Evolutionary conservation across 768 basidiomycete species (phyloP).

Genomic region (Tylopilus plumbeoviolaceoides): DNA sequence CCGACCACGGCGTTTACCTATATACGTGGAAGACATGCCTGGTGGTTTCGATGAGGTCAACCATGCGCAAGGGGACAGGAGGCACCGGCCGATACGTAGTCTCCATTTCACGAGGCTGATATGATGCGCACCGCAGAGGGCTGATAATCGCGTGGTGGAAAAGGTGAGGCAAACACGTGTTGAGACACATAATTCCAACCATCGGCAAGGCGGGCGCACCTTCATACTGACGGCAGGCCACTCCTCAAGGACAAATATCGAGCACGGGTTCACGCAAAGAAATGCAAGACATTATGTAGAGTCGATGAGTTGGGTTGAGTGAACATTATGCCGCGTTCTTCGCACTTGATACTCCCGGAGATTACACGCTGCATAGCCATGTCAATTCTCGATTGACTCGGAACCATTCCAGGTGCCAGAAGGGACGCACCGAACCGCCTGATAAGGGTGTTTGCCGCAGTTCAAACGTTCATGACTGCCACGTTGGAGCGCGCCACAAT

Average conservation of each 20-base stretch:
- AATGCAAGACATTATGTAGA: not conserved
- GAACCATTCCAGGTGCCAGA: slow-evolving; percentile 10
- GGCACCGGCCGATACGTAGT: slow-evolving; percentile 13
- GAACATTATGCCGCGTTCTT: not conserved
- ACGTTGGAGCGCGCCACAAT: slow-evolving; percentile 6
- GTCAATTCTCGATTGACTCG: slow-evolving; percentile 6
- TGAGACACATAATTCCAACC: not conserved
- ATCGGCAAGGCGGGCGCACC: slow-evolving; percentile 12
- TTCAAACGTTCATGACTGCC: not conserved
- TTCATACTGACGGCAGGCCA: slow-evolving; percentile 4
- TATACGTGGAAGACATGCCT: slow-evolving; percentile 29
- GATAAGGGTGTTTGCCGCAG: not conserved
- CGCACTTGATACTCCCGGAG: slow-evolving; percentile 12
- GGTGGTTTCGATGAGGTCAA: slow-evolving; percentile 34
- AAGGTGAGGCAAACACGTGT: slow-evolving; percentile 32
- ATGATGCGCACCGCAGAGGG: slow-evolving; percentile 30
- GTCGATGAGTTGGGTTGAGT: not conserved
- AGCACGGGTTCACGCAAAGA: slow-evolving; percentile 16
- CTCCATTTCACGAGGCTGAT: slow-evolving; percentile 23
- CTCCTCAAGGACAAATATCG: not conserved
- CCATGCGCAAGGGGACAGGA: slow-evolving; percentile 29
- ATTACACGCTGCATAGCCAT: slow-evolving; percentile 19
- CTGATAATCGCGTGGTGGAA: slow-evolving; percentile 34
- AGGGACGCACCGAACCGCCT: not conserved
- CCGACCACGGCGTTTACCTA: slow-evolving; percentile 24